Conservation (phyloP, 371 early-diverging fungal genomes). For the Mortierella sp. region DNA sequence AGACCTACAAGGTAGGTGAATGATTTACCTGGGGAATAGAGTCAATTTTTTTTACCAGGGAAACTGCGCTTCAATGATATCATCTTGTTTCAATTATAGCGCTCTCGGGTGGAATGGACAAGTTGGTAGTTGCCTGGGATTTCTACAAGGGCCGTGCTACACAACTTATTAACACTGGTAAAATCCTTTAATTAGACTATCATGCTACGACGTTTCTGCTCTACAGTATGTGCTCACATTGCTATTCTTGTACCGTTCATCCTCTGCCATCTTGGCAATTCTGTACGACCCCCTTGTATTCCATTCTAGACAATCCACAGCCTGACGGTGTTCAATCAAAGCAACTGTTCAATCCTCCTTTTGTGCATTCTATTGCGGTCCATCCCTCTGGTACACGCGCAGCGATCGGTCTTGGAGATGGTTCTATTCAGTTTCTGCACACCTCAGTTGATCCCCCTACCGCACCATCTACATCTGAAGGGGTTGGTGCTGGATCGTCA, state of each 20-base stretch:
- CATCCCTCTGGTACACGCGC: conserved; percentile 51
- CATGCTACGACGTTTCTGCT: background rate
- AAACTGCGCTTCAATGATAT: background rate
- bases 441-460: conserved; percentile 32
- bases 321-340: conserved; percentile 27
- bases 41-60: background rate
- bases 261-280: background rate
- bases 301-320: conserved; percentile 27
- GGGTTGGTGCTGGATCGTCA: background rate
- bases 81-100: conserved; percentile 17
- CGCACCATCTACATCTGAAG: conserved; percentile 10
- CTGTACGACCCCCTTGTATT: background rate
- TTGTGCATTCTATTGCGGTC: conserved; percentile 45
- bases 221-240: background rate
- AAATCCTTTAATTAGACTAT: background rate
- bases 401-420: conserved; percentile 53
- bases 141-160: conserved; percentile 51
- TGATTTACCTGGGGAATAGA: no score
- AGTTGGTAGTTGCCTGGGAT: conserved; percentile 47
- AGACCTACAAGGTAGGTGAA: conserved; percentile 41
- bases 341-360: conserved; percentile 55
- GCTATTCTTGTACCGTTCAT: no score
- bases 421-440: conserved; percentile 47
- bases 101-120: conserved; percentile 53
- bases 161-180: conserved; percentile 46